Evolutionary conservation across 2,329 filamentous ascomycete genomes (phyloP), one percentile per base, ranked within the genome.

Genomic region (Fusarium floridanum): DNA sequence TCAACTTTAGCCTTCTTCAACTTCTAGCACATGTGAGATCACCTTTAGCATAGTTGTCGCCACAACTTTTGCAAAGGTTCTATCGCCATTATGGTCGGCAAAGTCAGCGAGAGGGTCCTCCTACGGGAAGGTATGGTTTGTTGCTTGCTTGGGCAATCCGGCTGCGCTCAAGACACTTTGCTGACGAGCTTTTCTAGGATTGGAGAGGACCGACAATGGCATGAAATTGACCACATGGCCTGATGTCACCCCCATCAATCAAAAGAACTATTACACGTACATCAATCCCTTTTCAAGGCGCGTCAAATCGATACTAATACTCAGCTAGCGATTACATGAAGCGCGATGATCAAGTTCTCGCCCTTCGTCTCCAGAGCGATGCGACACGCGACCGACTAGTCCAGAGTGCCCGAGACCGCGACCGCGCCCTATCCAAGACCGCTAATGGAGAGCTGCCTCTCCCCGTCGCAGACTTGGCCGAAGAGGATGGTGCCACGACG

Each of bases 181-280:
- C 77, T 81, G 74, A 81, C 77, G 36, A 68, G 37, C 43, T 64
- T 50, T 48, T 57, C 29, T 27, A 98, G 96, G 97, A 76, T 91
- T 99, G 75, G 95, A 97, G 86, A 91, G 96, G 81, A 98, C 97
- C 70, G 97, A 99, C 87, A 99, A 99, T 90, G 95, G 96, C 85
- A 96, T 99, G 93, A 97, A 95, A 81, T 91, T 97, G 81, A 94
- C 95, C 57, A 97, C 90, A 82, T 99, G 97, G 96, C 96, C 97
- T 11, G 93, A 97, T 80, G 92, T 98, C 67, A 89, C 91, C 50
- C 94, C 97, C 79, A 99, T 99, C 84, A 99, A 99, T 82, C 97
- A 99, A 84, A 99, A 99, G 87, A 99, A 99, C 84, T 99, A 99
- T 84, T 98, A 98, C 83, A 98, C 95, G 94, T 97, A 88, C 71